phyloP scores from a whole-genome alignment of 2,329 filamentous ascomycete species.

The Delphinella strobiligena region DNA sequence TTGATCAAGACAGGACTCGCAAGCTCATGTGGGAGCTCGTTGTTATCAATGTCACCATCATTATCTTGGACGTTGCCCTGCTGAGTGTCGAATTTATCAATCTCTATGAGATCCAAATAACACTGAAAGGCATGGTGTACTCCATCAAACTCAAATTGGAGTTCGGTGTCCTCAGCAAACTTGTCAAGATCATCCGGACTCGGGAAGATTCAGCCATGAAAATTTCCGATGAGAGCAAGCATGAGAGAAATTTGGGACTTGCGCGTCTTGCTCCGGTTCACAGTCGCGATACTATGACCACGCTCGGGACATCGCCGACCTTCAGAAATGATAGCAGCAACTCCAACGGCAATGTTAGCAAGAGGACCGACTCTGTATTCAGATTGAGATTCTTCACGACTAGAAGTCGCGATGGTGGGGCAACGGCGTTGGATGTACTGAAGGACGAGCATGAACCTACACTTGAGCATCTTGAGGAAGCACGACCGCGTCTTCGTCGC shows the following conservation, averaged over 20 bases:
- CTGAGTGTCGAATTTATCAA: slow-evolving; percentile 22
- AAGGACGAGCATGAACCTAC: not conserved
- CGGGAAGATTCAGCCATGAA: not conserved
- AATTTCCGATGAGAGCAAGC: not conserved
- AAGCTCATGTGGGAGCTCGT: slow-evolving; percentile 24
- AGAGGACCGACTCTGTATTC: not conserved
- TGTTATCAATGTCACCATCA: slow-evolving; percentile 26
- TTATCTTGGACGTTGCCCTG: slow-evolving; percentile 24
- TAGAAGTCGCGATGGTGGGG: not conserved
- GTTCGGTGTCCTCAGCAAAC: slow-evolving; percentile 18
- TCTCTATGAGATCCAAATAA: slow-evolving; percentile 22
- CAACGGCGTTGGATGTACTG: not conserved
- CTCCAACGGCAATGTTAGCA: not conserved
- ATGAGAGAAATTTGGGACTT: not conserved
- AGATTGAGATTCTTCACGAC: not conserved
- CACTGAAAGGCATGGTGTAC: slow-evolving; percentile 25
- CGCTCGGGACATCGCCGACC: not conserved
- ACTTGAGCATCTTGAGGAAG: not conserved
- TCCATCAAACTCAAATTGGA: slow-evolving; percentile 16
- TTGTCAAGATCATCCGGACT: slow-evolving; percentile 14
- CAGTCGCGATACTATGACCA: not conserved
- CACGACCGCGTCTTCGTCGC: not conserved
- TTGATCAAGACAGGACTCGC: slow-evolving; percentile 10
- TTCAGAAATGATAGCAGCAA: not conserved
- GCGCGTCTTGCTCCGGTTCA: not conserved